Percentiles rank a stretch among this genome's conserved stretches.
phyloP scores from a whole-genome alignment of 106 monocot species.

The Iris macrosiphon region DNA sequence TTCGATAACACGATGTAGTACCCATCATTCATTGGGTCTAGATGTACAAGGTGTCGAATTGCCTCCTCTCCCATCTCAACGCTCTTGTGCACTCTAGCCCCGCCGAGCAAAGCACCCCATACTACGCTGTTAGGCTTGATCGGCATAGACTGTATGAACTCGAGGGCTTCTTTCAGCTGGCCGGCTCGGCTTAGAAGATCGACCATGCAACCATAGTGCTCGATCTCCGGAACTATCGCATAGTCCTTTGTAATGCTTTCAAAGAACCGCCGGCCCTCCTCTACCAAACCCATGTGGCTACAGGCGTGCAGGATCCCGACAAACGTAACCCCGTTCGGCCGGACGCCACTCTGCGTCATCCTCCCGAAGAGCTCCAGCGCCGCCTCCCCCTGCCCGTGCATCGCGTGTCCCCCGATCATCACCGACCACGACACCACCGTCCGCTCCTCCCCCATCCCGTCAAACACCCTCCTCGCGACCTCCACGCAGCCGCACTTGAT shows the following conservation, averaged over 20 bases:
- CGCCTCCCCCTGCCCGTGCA: constrained; percentile 48
- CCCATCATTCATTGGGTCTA: constrained; percentile 64
- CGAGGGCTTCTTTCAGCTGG: constrained; percentile 37
- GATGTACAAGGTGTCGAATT: constrained; percentile 20
- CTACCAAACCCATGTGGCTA: constrained; percentile 61
- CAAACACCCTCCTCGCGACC: constrained; percentile 30
- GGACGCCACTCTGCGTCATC: constrained; percentile 28
- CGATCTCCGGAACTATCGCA: constrained; percentile 41
- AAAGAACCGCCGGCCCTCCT: constrained; percentile 41
- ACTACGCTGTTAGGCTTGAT: constrained; percentile 40
- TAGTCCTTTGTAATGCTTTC: constrained; percentile 31
- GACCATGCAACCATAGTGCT: constrained; percentile 80
- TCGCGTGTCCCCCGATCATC: constrained; percentile 50
- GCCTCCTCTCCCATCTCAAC: constrained; percentile 52
- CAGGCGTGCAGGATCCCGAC: constrained; percentile 65
- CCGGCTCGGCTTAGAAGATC: constrained; percentile 71
- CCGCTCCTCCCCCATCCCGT: constrained; percentile 25
- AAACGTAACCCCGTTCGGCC: constrained; percentile 56
- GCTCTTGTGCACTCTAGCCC: constrained; percentile 49
- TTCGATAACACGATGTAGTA: constrained; percentile 68
- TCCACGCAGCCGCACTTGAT: constrained; percentile 57
- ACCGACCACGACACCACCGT: constrained; percentile 50
- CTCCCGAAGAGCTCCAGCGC: constrained; percentile 44
- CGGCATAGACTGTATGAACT: constrained; percentile 54
- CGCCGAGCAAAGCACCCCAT: constrained; percentile 75